These are phyloP conservation scores for Suillus plorans DNA, from an alignment of 768 basidiomycete genomes.

Conservation along the genomic window DNA sequence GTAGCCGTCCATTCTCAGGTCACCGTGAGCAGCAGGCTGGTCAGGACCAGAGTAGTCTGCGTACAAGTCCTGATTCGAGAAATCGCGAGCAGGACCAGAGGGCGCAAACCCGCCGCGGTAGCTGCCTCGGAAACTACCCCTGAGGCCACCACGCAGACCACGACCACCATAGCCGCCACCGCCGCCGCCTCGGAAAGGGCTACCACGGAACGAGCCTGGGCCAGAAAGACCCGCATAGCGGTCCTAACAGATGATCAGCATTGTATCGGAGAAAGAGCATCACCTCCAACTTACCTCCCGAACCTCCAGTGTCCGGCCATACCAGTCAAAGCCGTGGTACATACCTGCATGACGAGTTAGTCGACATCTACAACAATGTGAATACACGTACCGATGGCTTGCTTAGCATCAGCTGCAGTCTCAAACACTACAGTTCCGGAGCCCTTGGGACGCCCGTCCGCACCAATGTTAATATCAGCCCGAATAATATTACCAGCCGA, in stretches of 20 bases:
- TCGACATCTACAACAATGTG: not conserved
- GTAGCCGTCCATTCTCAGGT: conserved; percentile 36
- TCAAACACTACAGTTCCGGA: conserved; percentile 98
- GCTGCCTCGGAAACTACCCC: conserved; percentile 51
- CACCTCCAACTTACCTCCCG: conserved; percentile 64
- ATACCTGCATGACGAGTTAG: conserved; percentile 54
- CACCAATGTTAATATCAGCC: conserved; percentile 92
- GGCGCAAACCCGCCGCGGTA: conserved; percentile 58
- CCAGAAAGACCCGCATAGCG: conserved; percentile 87
- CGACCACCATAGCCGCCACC: conserved; percentile 40
- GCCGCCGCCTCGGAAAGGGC: conserved; percentile 29
- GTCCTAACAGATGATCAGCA: conserved; percentile 49
- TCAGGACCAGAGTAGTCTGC: conserved; percentile 93
- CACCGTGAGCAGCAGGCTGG: conserved; percentile 42
- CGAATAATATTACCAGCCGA: conserved; percentile 93
- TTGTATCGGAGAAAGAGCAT: conserved; percentile 1
- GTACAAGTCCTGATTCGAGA: conserved; percentile 87
- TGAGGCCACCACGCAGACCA: conserved; percentile 50
- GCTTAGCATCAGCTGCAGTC: conserved; percentile 83
- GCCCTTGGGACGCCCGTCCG: conserved; percentile 91
- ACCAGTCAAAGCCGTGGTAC: conserved; percentile 98
- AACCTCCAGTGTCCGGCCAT: conserved; percentile 92
- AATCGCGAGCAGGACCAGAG: conserved; percentile 56
- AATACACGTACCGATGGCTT: conserved; percentile 77
- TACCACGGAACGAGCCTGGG: conserved; percentile 54